Percentiles rank a stretch among this genome's conserved stretches.
These are phyloP conservation scores for Groenewaldozyma sp. DNA, from an alignment of 1,139 yeast species.

Conservation along the genomic window DNA sequence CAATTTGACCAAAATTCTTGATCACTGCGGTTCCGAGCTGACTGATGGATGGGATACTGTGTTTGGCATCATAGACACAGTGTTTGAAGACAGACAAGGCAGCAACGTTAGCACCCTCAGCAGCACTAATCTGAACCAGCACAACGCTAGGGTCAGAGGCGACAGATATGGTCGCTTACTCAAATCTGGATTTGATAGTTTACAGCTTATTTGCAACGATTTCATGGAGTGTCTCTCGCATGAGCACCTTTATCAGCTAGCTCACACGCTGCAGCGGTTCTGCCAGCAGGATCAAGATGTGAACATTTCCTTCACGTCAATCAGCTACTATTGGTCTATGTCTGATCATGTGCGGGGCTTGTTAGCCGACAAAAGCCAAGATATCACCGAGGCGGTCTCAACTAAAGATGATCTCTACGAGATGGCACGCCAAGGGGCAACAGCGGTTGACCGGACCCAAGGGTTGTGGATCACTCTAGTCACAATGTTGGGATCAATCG, in stretches of 20 bases:
- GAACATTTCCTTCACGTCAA: slow-evolving; percentile 82
- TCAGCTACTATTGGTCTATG: slow-evolving; percentile 84
- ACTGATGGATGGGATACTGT: slow-evolving; percentile 64
- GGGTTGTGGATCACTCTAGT: slow-evolving; percentile 59
- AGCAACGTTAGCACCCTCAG: too few species aligned
- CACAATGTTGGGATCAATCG: slow-evolving; percentile 50
- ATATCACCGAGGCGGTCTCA: slow-evolving; percentile 13
- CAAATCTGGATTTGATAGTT: slow-evolving; percentile 64
- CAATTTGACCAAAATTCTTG: slow-evolving; percentile 60
- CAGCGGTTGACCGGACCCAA: slow-evolving; percentile 13
- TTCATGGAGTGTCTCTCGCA: slow-evolving; percentile 62
- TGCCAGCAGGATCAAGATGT: slow-evolving; percentile 62
- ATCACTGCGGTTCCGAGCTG: slow-evolving; percentile 59
- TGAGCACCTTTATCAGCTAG: slow-evolving; percentile 47
- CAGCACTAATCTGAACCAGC: slow-evolving; percentile 24
- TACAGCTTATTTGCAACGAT: slow-evolving; percentile 77
- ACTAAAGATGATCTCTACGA: slow-evolving; percentile 11
- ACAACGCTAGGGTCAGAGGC: slow-evolving; percentile 5
- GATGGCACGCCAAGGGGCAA: slow-evolving; percentile 5
- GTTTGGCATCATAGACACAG: slow-evolving; percentile 57
- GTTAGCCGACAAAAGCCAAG: slow-evolving; percentile 10
- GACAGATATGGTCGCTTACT: slow-evolving; percentile 28
- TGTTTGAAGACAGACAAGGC: slow-evolving; percentile 40
- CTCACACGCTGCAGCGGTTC: slow-evolving; percentile 65
- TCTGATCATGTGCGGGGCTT: slow-evolving; percentile 57